A percentile compares a stretch with the other conserved stretches of the same genome.
Conservation (phyloP, 805 yeast species). For the Candida insectorum region DNA sequence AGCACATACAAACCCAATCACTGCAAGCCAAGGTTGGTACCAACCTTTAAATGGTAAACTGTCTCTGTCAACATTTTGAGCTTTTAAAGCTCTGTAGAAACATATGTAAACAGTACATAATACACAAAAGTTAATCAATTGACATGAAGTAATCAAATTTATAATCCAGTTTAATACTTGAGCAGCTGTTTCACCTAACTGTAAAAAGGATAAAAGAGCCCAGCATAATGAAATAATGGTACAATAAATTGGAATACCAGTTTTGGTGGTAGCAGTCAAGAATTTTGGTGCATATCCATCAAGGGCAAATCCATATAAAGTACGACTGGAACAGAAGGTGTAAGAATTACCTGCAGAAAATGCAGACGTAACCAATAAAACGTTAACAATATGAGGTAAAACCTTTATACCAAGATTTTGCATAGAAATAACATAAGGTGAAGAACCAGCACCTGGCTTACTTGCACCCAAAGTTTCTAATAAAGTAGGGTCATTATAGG, state of each 20-base stretch:
- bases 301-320: constrained; percentile 44
- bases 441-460: constrained; percentile 60
- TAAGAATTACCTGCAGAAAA: constrained; percentile 50
- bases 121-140: constrained; percentile 25
- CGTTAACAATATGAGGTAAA: constrained; percentile 46
- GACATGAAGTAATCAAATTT: constrained; percentile 30
- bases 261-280: constrained; percentile 41
- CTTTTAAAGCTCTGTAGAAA: constrained; percentile 46
- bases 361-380: constrained; percentile 38
- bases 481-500: constrained; percentile 63
- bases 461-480: constrained; percentile 56
- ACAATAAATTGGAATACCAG: constrained; percentile 47
- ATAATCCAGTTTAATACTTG: constrained; percentile 33
- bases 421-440: constrained; percentile 51
- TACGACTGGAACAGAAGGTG: constrained; percentile 45
- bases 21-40: constrained; percentile 35
- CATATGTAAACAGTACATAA: constrained; percentile 52
- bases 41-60: constrained; percentile 33
- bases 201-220: constrained; percentile 65
- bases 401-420: constrained; percentile 42
- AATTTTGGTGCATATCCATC: constrained; percentile 46
- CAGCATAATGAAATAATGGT: constrained; percentile 44
- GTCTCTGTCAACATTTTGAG: constrained; percentile 32
- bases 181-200: constrained; percentile 36
- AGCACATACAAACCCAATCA: constrained; percentile 25